A percentile compares a stretch with the other conserved stretches of the same genome.
These are phyloP conservation scores for Aspergillus sclerotialis DNA, from an alignment of 2,329 filamentous ascomycete genomes.

Conservation along the genomic window DNA sequence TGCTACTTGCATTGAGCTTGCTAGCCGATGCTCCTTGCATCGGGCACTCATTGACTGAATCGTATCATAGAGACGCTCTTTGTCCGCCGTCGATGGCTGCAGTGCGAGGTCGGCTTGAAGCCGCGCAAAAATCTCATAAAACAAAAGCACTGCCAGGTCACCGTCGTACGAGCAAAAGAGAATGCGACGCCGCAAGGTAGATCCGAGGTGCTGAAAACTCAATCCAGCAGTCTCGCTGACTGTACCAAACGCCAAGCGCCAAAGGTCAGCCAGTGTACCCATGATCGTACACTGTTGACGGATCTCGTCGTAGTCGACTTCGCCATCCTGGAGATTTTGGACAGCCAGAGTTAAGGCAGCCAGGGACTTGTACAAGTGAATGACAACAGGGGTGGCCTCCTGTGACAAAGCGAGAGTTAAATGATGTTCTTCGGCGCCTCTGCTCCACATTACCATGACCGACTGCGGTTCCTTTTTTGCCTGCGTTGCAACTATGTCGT, in stretches of 20 bases:
- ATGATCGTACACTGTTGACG: not conserved
- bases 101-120: no score
- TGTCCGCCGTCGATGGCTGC: no score
- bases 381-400: not conserved
- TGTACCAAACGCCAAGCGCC: not conserved
- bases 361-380: constrained; percentile 2
- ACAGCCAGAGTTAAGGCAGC: not conserved
- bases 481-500: no score
- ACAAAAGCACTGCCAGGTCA: constrained; percentile 2
- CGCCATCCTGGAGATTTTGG: not conserved
- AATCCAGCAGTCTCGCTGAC: not conserved
- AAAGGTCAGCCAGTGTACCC: not conserved
- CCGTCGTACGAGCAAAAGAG: constrained; percentile 1
- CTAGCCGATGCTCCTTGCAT: not conserved
- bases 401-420: not conserved
- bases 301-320: not conserved
- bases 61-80: no score
- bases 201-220: not conserved
- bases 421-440: not conserved
- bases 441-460: not conserved
- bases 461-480: no score
- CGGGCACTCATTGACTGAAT: not conserved
- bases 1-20: not conserved
- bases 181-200: not conserved
- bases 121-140: no score